Percentiles rank a stretch among this genome's conserved stretches.
Conservation (phyloP, 73 alveolate genomes). For the Tetrahymena elliotti region DNA sequence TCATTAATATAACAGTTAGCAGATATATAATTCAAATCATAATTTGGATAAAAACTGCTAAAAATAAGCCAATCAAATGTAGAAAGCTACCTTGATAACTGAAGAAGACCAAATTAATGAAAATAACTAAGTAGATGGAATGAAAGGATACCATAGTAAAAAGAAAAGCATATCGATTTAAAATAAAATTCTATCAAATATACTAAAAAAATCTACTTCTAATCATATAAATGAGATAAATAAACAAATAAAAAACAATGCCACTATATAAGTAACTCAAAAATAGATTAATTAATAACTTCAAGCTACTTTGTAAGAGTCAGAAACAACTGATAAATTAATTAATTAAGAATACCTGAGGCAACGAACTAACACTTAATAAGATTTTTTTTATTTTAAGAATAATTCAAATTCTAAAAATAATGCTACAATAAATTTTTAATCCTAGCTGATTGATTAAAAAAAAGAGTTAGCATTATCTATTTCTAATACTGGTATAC, state of each 20-base stretch:
- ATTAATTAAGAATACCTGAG: not conserved
- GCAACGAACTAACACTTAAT: not conserved
- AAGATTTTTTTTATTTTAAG: not conserved
- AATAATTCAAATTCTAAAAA: not conserved
- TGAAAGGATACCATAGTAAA: not conserved
- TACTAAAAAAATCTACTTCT: not conserved
- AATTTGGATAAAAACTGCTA: not conserved
- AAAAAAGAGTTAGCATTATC: not conserved
- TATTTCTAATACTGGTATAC: not conserved
- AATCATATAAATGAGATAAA: not conserved
- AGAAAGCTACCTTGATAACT: not conserved
- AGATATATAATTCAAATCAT: not conserved
- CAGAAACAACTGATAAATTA: not conserved
- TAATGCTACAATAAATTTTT: not conserved
- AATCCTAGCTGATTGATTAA: not conserved
- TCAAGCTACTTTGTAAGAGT: not conserved
- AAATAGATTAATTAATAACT: not conserved
- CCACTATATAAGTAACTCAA: not conserved
- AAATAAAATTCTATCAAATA: not conserved
- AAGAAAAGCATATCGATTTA: not conserved
- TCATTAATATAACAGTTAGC: not conserved
- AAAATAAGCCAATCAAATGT: not conserved
- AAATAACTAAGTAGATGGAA: not conserved
- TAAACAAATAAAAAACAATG: not conserved
- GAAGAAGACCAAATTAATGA: not conserved